Conservation (phyloP, 2,329 filamentous ascomycete species). For the Aspergillus sp. region DNA sequence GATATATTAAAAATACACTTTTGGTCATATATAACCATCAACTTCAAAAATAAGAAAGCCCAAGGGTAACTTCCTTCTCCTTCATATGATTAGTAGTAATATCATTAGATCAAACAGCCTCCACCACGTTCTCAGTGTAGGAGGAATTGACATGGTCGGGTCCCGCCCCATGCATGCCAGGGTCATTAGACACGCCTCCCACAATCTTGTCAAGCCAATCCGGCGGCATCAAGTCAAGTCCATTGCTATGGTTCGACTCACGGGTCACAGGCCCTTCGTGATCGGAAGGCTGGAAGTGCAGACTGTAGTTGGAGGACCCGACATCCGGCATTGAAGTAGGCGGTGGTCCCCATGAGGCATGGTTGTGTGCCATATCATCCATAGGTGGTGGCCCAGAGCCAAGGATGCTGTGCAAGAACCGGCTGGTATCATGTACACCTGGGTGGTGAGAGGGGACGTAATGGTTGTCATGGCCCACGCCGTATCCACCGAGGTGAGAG, state of each 20-base stretch:
- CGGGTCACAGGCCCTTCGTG: conserved; percentile 25
- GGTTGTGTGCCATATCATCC: conserved; percentile 27
- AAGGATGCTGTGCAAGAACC: conserved; percentile 26
- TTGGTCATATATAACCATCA: conserved; percentile 18
- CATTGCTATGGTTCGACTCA: conserved; percentile 23
- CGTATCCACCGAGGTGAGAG: conserved; percentile 21
- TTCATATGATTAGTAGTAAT: conserved; percentile 2
- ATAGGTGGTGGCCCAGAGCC: conserved; percentile 23
- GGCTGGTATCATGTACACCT: conserved; percentile 25
- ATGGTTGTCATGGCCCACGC: conserved; percentile 24
- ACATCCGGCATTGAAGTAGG: conserved; percentile 25
- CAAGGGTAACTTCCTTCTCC: conserved; percentile 1
- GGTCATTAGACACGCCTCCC: conserved; percentile 25
- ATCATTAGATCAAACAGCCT: conserved; percentile 20
- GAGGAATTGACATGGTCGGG: conserved; percentile 23
- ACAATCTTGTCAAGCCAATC: conserved; percentile 34
- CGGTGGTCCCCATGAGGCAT: conserved; percentile 24
- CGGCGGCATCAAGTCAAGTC: conserved; percentile 26
- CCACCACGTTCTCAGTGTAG: conserved; percentile 22
- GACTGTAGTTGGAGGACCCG: conserved; percentile 20
- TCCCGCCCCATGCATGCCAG: conserved; percentile 27
- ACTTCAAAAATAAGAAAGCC: conserved; percentile 12
- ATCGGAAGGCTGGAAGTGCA: conserved; percentile 23
- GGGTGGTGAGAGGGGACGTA: conserved; percentile 25
- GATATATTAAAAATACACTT: conserved; percentile 1